These are phyloP conservation scores for Phytophthora rubi DNA, from an alignment of 352 stramenopile genomes.

Conservation along the genomic window DNA sequence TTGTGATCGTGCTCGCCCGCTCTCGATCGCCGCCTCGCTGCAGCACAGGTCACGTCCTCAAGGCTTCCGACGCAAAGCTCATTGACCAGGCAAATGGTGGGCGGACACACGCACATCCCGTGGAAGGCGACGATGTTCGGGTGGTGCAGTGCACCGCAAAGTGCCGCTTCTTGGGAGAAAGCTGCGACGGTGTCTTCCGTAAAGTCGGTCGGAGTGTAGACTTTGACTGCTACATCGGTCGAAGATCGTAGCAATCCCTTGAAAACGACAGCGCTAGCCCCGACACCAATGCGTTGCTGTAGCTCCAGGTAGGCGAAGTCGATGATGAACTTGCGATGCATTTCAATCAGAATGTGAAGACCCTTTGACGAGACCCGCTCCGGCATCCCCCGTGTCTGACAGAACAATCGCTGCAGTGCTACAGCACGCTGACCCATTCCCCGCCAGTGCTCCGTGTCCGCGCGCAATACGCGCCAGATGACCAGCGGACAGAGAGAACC, in stretches of 20 bases:
- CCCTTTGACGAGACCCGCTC: constrained; percentile 64
- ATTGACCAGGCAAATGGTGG: constrained; percentile 71
- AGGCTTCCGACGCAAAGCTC: constrained; percentile 72
- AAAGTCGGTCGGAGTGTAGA: constrained; percentile 71
- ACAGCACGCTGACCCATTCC: constrained; percentile 57
- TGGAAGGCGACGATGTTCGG: constrained; percentile 74
- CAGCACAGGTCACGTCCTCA: constrained; percentile 56
- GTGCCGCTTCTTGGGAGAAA: constrained; percentile 67
- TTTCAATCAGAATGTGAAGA: constrained; percentile 72
- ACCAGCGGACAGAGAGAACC: constrained; percentile 60
- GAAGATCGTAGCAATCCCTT: constrained; percentile 52
- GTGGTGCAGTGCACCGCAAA: constrained; percentile 63
- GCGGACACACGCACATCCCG: constrained; percentile 67
- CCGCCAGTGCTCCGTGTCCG: constrained; percentile 69
- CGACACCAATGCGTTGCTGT: constrained; percentile 56
- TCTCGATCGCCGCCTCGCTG: constrained; percentile 33
- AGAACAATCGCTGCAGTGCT: constrained; percentile 51
- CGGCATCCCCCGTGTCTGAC: constrained; percentile 49
- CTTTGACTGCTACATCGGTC: constrained; percentile 67
- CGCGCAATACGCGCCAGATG: constrained; percentile 63
- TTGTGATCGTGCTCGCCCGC: constrained; percentile 40
- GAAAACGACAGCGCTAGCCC: constrained; percentile 58
- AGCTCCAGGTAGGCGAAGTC: constrained; percentile 72
- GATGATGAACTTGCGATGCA: constrained; percentile 79
- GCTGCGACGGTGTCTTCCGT: constrained; percentile 60